phyloP scores from a whole-genome alignment of 768 basidiomycete species.

The Boletales sp. region DNA sequence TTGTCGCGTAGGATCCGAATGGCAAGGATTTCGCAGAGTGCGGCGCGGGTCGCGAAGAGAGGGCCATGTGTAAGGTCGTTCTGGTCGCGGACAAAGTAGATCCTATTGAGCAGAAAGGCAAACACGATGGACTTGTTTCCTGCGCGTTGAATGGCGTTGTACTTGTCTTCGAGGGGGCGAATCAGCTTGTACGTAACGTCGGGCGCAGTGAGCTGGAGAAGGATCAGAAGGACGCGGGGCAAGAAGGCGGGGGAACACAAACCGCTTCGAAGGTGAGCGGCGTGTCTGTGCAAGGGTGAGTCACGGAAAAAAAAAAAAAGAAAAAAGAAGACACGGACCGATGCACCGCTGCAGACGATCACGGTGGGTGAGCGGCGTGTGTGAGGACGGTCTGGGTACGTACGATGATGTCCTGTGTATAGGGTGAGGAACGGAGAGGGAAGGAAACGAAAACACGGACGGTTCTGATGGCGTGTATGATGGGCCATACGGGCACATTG shows the following conservation, averaged over 20 bases:
- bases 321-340: conserved; percentile 36
- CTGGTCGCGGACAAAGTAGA: conserved; percentile 79
- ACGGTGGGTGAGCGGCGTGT: background rate
- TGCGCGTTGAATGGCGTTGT: conserved; percentile 60
- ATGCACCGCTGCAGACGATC: conserved; percentile 58
- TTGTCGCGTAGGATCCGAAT: conserved; percentile 72
- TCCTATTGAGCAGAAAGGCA: conserved; percentile 82
- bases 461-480: conserved; percentile 73
- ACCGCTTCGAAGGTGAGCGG: conserved; percentile 81
- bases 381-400: conserved; percentile 7
- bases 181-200: conserved; percentile 90
- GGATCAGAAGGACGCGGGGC: conserved; percentile 5
- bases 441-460: conserved; percentile 35
- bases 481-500: conserved; percentile 66
- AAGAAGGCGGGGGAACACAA: conserved; percentile 22
- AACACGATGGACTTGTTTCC: conserved; percentile 87
- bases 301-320: background rate
- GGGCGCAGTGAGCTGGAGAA: conserved; percentile 65
- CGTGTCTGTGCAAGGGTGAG: conserved; percentile 53
- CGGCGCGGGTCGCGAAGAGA: conserved; percentile 71
- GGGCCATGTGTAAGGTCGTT: conserved; percentile 59
- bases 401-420: conserved; percentile 63
- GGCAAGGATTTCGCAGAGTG: conserved; percentile 88
- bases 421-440: conserved; percentile 11
- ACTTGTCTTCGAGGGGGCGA: conserved; percentile 85